Evolutionary conservation across 768 basidiomycete species (phyloP), one percentile per base, ranked within the genome.

Genomic region (Auricularia sp.): DNA sequence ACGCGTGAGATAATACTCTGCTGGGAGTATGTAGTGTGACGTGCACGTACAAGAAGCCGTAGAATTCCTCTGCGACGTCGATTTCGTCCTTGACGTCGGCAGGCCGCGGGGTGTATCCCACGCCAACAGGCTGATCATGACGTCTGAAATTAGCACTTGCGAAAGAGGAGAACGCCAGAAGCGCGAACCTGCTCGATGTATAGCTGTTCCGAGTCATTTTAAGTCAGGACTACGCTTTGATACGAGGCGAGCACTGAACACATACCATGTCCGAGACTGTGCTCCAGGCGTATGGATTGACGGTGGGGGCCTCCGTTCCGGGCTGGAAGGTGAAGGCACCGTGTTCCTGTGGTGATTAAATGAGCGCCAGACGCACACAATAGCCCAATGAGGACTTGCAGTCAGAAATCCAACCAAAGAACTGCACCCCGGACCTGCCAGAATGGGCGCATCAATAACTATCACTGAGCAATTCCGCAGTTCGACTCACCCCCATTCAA

Each of bases 31-130:
- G 29, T 29, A 29, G 29, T 3, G 29, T 29, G 29, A 2, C 2
- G 29, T 29, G 29, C 2, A 42, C 61, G 43, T 60, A 65, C 64
- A 68, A 59, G 60, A 66, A 66, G 11, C 67, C 29, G 29, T 67
- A 68, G 34, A 69, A 64, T 61, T 66, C 63, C 36, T 66, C 66
- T 21, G 68, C 64, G 34, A 64, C 36, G 29, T 61, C 65, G 43
- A 63, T 66, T 29, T 64, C 64, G 43, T 60, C 59, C 42, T 23
- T 39, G 42, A 64, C 51, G 21, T 64, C 58, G 12, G 51, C n/a
- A 3, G 63, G 14, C 8, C 63, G 54, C 10, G 36, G 21, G 11
- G 51, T 58, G 36, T 36, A 64, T n/a, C 63, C 63, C 36, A 53
- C 58, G 23, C 63, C 63, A 11, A 64, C 21, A 43, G 63, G 63